Conservation (phyloP, 306 rosid species). For the Castanea crenata region DNA sequence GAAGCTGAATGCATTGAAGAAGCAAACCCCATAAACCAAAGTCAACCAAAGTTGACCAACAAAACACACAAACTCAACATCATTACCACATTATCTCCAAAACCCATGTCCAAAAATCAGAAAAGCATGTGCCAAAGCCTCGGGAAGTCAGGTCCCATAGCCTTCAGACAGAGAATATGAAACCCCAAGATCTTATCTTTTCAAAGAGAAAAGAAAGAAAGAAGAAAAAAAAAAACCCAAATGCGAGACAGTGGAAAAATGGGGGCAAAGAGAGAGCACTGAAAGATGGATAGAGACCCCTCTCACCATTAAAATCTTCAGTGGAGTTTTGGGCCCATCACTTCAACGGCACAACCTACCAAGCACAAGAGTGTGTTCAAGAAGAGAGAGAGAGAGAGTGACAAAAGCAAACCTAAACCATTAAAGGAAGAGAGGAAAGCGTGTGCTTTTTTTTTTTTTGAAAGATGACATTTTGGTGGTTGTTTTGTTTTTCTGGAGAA, state of each 20-base stretch:
- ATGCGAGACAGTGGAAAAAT: conserved; percentile 52
- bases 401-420: conserved; percentile 47
- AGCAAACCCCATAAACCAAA: conserved; percentile 15
- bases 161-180: conserved; percentile 18
- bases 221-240: conserved; percentile 30
- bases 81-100: conserved; percentile 25
- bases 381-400: conserved; percentile 25
- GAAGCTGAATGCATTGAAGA: conserved; percentile 9
- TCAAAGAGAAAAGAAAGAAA: conserved; percentile 19
- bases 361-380: conserved; percentile 64
- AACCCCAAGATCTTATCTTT: conserved; percentile 38
- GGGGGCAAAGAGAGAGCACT: conserved; percentile 50
- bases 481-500: conserved; percentile 35
- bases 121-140: conserved; percentile 29
- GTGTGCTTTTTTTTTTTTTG: not conserved
- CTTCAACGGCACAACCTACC: conserved; percentile 70
- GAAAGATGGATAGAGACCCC: conserved; percentile 53
- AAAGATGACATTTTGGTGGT: conserved; percentile 49
- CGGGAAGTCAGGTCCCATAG: conserved; percentile 22
- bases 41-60: conserved; percentile 19
- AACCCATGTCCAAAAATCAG: conserved; percentile 24
- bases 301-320: conserved; percentile 45
- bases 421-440: conserved; percentile 39
- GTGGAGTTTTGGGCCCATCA: conserved; percentile 88
- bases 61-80: conserved; percentile 14